Evolutionary conservation across 1,284 basidiomycete species (phyloP).

Genomic region (Amylostereum areolatum): DNA sequence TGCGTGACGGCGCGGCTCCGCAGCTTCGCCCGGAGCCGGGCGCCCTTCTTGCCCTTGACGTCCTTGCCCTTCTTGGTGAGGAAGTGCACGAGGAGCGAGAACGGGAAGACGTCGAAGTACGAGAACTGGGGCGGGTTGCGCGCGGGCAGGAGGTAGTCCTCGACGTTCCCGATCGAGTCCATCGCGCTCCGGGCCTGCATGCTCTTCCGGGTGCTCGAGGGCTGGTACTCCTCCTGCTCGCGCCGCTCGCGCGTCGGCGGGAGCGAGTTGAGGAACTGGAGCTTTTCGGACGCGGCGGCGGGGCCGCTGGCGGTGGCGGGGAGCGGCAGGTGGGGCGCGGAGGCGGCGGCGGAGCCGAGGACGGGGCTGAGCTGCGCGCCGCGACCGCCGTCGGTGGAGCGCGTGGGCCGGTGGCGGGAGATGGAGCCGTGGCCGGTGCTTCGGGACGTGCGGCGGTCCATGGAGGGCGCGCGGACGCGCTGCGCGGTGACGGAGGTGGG

Average conservation of each 20-base stretch:
- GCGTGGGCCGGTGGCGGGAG: background rate
- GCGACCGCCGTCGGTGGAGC: background rate
- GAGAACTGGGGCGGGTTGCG: conserved; percentile 57
- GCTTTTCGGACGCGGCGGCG: conserved; percentile 6
- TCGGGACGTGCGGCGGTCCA: background rate
- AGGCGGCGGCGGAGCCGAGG: conserved; percentile 1
- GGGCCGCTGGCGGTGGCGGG: conserved; percentile 22
- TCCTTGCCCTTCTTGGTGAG: conserved; percentile 41
- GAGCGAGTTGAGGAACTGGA: conserved; percentile 13
- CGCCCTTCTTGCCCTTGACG: conserved; percentile 54
- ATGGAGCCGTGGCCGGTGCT: background rate
- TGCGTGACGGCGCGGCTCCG: conserved; percentile 43
- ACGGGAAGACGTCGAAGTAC: conserved; percentile 63
- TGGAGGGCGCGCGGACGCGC: background rate
- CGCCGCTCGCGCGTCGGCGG: conserved; percentile 4
- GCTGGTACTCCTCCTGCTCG: conserved; percentile 6
- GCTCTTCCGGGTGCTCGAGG: conserved; percentile 6
- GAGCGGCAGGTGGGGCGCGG: conserved; percentile 26
- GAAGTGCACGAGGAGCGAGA: conserved; percentile 50
- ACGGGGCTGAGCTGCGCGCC: background rate
- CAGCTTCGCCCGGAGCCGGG: conserved; percentile 44
- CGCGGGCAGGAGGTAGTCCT: conserved; percentile 49
- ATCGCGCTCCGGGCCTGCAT: conserved; percentile 7
- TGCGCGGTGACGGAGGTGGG: background rate
- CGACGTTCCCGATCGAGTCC: conserved; percentile 27